Percentiles rank a stretch among this genome's conserved stretches.
These are phyloP conservation scores for Pseudomassariella vexata DNA, from an alignment of 2,329 filamentous ascomycete genomes.

Conservation along the genomic window DNA sequence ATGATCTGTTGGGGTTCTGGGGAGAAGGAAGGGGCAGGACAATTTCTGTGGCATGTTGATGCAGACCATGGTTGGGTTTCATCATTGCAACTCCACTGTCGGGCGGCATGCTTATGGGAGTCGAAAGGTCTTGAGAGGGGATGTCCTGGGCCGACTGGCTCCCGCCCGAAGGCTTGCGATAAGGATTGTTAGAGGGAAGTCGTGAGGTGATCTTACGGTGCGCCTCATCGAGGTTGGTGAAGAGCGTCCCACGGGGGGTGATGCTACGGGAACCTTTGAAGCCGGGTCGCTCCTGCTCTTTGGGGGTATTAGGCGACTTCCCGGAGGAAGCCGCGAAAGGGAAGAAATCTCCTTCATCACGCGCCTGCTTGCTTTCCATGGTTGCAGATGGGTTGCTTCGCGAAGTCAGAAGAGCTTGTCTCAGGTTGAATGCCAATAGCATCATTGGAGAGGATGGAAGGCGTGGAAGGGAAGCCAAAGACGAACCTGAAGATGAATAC, in stretches of 20 bases:
- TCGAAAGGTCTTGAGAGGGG: conserved; percentile 3
- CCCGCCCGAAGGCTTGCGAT: conserved; percentile 6
- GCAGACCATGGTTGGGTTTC: conserved; percentile 2
- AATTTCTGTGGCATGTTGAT: conserved; percentile 1
- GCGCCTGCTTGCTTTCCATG: conserved; percentile 2
- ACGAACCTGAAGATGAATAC: too few species aligned
- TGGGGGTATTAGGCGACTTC: conserved; percentile 3
- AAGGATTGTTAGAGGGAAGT: conserved; percentile 9
- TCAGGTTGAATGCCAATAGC: too few species aligned
- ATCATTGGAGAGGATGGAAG: too few species aligned
- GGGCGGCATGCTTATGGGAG: neutral
- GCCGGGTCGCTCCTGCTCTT: too few species aligned
- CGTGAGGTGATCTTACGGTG: conserved; percentile 30
- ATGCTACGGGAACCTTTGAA: too few species aligned
- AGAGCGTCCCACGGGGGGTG: conserved; percentile 27
- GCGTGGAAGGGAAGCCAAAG: too few species aligned
- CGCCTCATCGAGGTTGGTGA: conserved; percentile 30
- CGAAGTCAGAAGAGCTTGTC: neutral
- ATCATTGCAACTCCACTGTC: too few species aligned
- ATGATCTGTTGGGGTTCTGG: conserved; percentile 6
- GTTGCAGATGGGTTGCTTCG: neutral
- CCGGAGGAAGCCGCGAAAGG: conserved; percentile 3
- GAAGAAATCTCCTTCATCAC: conserved; percentile 5
- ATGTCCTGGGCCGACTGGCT: conserved; percentile 5
- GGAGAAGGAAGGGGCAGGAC: conserved; percentile 3